Evolutionary conservation across 2,329 filamentous ascomycete genomes (phyloP), one percentile per base, ranked within the genome.

Genomic region (Fusarium newnesense): DNA sequence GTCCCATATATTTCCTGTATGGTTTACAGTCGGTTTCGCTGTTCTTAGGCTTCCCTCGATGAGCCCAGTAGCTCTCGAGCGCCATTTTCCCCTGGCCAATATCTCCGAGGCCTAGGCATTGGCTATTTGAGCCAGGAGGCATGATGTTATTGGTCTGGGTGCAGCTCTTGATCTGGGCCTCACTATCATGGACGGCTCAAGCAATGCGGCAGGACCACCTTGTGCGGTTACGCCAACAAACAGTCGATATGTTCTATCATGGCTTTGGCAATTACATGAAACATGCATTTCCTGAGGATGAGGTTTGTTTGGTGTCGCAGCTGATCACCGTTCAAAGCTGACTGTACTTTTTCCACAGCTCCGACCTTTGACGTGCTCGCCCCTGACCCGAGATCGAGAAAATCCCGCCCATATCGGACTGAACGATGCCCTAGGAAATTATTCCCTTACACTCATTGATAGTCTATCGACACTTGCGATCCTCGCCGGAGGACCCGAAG

Each of bases 341-440:
- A 79, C 63, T 73, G 67, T 58, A 57, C 43, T 26, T 16, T 54
- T 70, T 11, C 21, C 18, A 65, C 75, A 96, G 89, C 86, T 99
- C 64, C 93, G 94, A 50, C 96, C 96, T 13, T 85, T 99, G 26
- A 91, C 94, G 32, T 99, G 96, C 83, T 86, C 86, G 21, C 94
- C 96, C 10, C 86, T 98, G 77, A 94, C 93, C 44, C 92, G 96
- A 82, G 95, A 98, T 84, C 89, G 89, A 77, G 85, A 90, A 53
- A 93, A 97, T 79, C 92, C 94, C 4, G 88, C 88, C 64, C 93
- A 97, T 78, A 90, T 96, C 75, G 95, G 94, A 77, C 87, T 98
- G 70, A 98, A 98, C 84, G 96, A 99, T 82, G 95, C 97, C 19
- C 88, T 99, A 47, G 96, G 96, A 9, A 98, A 99, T 84, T 99